Base-by-base conservation (phyloP, 2,329 filamentous ascomycete genomes). In the Arthrobotrys sphaeroides region DNA sequence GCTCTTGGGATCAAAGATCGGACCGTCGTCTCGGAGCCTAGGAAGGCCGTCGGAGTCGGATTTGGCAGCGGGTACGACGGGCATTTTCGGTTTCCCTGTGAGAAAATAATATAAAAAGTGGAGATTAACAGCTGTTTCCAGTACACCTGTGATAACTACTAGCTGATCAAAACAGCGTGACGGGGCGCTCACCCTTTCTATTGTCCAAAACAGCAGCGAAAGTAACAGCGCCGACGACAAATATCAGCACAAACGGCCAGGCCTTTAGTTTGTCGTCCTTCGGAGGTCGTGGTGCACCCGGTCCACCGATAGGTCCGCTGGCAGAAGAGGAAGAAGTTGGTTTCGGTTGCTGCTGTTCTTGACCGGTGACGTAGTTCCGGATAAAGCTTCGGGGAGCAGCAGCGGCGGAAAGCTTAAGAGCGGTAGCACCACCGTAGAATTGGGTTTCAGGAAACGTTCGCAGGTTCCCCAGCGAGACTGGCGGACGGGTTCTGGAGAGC, bases 1-100 rank as follows among this genome's bases (percentile, higher is more conserved):
- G 73, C 93, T 86, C 68, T 88, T 81, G 57, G 90, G 84, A 72
- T 88, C 90, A 87, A 96, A 97, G 81, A 89, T 88, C 77, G 84
- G 82, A 28, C 66, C 65, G 42, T 76, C 65, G 33, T 70, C 65
- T 24, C 66, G 65, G 73, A 76, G 73, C 47, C 51, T 64, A n/a
- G 73, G 73, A 10, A 76, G 65, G 18, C 28, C 57, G 79, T 80
- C 82, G 80, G 82, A 83, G 78, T 84, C 82, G 5, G 81, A 83
- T 55, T 55, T 55, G 77, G 64, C 67, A 24, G 73, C 47, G 42
- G 55, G 59, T 38, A 61, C 16, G 6, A 57, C 66, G 43, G 72
- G 59, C 68, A 74, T 73, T 66, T 51, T 62, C 38, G 36, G 55
- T 67, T 72, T 70, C 18, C 73, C 62, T 68, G 33, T 16, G n/a